phyloP scores from a whole-genome alignment of 2,329 filamentous ascomycete species.

The Calonectria henricotiae region DNA sequence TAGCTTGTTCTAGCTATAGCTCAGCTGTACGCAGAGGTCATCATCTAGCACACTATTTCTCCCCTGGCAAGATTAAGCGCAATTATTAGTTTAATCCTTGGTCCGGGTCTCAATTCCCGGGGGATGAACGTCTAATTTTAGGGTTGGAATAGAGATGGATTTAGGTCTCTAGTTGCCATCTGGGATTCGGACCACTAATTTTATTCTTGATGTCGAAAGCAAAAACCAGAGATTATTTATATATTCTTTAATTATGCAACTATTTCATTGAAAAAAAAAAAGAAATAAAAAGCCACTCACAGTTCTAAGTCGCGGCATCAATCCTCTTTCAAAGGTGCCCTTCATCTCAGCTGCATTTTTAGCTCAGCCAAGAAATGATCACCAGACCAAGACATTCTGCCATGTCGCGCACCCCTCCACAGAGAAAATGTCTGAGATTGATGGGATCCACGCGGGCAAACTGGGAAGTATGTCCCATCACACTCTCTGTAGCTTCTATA shows the following conservation, averaged over 20 bases:
- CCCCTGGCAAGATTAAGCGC: constrained; percentile 8
- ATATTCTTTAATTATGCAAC: too few species aligned
- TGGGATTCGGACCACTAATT: not conserved
- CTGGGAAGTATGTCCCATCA: not conserved
- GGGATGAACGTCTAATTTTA: constrained; percentile 10
- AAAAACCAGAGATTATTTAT: too few species aligned
- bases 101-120: not conserved
- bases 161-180: not conserved
- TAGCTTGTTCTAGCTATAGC: not conserved
- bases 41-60: not conserved
- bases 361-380: not conserved
- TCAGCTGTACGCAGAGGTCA: constrained; percentile 1
- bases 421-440: constrained; percentile 8
- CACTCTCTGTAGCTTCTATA: not conserved
- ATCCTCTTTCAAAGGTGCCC: not conserved
- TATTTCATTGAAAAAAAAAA: too few species aligned
- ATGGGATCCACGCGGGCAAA: not conserved
- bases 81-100: not conserved
- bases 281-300: not conserved
- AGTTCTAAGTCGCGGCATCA: not conserved
- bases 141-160: constrained; percentile 10
- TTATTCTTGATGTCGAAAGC: not conserved
- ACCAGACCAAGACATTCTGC: not conserved
- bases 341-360: not conserved
- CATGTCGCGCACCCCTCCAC: not conserved